phyloP scores from a whole-genome alignment of 2,329 filamentous ascomycete species.

The Neofusicoccum sp. region DNA sequence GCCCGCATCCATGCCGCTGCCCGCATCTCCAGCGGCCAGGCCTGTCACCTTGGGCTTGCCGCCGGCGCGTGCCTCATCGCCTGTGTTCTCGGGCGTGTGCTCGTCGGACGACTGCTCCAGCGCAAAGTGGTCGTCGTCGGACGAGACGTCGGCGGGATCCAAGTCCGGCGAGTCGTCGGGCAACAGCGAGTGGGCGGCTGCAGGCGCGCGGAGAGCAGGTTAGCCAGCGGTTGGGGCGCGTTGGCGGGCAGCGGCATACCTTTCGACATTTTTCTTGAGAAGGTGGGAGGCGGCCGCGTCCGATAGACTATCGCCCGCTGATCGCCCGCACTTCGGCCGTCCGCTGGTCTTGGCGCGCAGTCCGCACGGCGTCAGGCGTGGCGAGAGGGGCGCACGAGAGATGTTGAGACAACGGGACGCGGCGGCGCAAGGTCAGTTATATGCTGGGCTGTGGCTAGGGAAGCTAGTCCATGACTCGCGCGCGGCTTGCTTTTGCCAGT shows the following conservation, averaged over 20 bases:
- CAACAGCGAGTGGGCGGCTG: slow-evolving; percentile 29
- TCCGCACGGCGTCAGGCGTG: neutral
- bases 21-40: neutral
- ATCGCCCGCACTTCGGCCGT: slow-evolving; percentile 11
- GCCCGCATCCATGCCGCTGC: slow-evolving; percentile 32
- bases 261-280: slow-evolving; percentile 20
- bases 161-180: slow-evolving; percentile 41
- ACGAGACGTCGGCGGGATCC: slow-evolving; percentile 36
- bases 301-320: slow-evolving; percentile 18
- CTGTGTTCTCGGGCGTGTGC: slow-evolving; percentile 22
- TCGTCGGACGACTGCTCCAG: slow-evolving; percentile 33
- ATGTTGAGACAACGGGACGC: neutral
- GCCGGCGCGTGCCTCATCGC: slow-evolving; percentile 28
- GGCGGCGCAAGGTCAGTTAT: slow-evolving; percentile 2
- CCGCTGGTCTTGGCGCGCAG: neutral
- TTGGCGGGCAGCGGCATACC: slow-evolving; percentile 2
- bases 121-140: slow-evolving; percentile 38
- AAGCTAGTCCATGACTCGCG: neutral
- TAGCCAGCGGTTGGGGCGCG: neutral
- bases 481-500: slow-evolving; percentile 6
- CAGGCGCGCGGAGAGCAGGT: neutral
- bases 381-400: neutral
- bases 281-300: slow-evolving; percentile 10
- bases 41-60: neutral
- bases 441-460: slow-evolving; percentile 3